phyloP scores from a whole-genome alignment of 345 rosid species.

The Boechera divaricarpa region DNA sequence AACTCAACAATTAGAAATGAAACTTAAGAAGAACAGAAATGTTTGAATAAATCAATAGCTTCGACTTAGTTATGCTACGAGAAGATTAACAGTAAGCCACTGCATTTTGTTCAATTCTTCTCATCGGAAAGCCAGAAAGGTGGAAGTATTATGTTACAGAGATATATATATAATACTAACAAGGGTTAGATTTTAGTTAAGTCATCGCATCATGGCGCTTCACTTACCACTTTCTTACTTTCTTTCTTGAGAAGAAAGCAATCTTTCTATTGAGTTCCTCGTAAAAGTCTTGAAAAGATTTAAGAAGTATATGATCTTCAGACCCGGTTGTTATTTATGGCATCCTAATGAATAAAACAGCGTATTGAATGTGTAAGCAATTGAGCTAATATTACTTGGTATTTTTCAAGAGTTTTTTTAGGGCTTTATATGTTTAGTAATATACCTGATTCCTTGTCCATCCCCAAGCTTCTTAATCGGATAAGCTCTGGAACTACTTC shows the following conservation, averaged over 20 bases:
- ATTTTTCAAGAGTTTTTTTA: not conserved
- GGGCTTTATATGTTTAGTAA: constrained; percentile 2
- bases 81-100: constrained; percentile 28
- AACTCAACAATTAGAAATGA: not conserved
- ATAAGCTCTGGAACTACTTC: constrained; percentile 74
- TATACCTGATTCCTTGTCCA: constrained; percentile 39
- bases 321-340: constrained; percentile 23
- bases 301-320: constrained; percentile 19
- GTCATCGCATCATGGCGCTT: constrained; percentile 31
- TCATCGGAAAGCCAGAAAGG: constrained; percentile 34
- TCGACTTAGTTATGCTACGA: constrained; percentile 27
- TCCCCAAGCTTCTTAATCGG: constrained; percentile 61
- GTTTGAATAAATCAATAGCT: constrained; percentile 26
- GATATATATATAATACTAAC: constrained; percentile 27
- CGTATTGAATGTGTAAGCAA: not conserved
- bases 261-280: constrained; percentile 30
- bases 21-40: not conserved
- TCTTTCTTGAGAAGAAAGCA: constrained; percentile 35
- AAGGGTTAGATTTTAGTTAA: not conserved
- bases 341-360: constrained; percentile 22
- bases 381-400: not conserved
- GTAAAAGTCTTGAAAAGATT: not conserved
- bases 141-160: constrained; percentile 36
- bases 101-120: constrained; percentile 30
- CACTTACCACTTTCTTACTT: constrained; percentile 40